phyloP scores from a whole-genome alignment of 805 yeast species.

The Saccharomycopsis selenospora region DNA sequence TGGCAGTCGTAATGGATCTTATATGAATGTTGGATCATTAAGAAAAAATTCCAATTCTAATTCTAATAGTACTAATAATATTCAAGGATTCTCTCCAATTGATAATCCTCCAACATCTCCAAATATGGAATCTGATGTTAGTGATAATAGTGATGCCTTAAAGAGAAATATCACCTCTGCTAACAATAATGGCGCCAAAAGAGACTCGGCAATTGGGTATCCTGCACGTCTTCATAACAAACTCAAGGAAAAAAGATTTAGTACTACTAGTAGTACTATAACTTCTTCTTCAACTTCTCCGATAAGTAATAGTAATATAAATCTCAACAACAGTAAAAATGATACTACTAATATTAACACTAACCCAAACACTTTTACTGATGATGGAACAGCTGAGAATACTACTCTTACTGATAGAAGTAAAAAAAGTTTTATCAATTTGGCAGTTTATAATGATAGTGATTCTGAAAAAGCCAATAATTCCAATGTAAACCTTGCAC shows the following conservation, averaged over 20 bases:
- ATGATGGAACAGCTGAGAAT: background rate
- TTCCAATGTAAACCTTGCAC: background rate
- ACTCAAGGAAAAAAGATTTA: background rate
- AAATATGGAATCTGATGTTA: background rate
- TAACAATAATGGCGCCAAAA: background rate
- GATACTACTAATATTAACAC: background rate
- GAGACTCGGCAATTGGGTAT: background rate
- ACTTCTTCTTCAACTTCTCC: too few relatives aligned
- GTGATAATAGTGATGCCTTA: background rate
- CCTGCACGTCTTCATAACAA: background rate
- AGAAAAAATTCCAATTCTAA: background rate
- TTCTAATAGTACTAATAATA: background rate
- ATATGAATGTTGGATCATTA: slow-evolving; percentile 5
- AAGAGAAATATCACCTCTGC: background rate
- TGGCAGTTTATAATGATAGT: slow-evolving; percentile 17
- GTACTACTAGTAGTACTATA: background rate
- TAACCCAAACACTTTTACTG: background rate
- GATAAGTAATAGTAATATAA: too few relatives aligned
- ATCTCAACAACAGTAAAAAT: background rate
- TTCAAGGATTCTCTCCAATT: slow-evolving; percentile 1
- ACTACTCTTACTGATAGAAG: background rate
- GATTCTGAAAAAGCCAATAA: slow-evolving; percentile 6
- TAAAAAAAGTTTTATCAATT: slow-evolving; percentile 12
- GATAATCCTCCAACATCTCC: background rate
- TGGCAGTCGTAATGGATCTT: slow-evolving; percentile 1